Conservation (phyloP, 169 alveolate genomes). For the Eimeria zaria region DNA sequence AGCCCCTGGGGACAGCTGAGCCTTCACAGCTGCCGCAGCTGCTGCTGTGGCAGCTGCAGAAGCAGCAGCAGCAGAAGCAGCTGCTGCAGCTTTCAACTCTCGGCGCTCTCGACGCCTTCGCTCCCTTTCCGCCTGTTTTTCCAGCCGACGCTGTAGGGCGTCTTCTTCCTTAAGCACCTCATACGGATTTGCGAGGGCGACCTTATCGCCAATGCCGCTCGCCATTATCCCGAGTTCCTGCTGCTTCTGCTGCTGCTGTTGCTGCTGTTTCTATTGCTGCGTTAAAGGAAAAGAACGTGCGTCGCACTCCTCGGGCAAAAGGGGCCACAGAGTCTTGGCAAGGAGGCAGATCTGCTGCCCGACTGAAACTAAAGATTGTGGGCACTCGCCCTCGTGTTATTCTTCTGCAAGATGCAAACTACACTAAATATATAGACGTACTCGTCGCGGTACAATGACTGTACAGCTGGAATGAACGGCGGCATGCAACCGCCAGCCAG, state of each 20-base stretch:
- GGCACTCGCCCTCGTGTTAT: neutral
- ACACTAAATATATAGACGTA: neutral
- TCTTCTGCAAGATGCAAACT: neutral
- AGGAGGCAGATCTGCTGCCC: slow-evolving; percentile 18
- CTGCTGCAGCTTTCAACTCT: slow-evolving; percentile 53
- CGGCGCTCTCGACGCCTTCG: slow-evolving; percentile 47
- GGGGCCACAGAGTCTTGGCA: neutral
- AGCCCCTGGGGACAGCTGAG: slow-evolving; percentile 56
- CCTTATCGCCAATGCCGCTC: slow-evolving; percentile 73
- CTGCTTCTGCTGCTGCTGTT: slow-evolving; percentile 3
- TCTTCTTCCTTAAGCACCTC: slow-evolving; percentile 75
- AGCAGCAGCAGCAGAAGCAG: slow-evolving; percentile 59
- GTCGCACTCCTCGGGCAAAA: neutral
- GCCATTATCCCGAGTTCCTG: slow-evolving; percentile 34
- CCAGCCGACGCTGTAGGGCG: slow-evolving; percentile 61
- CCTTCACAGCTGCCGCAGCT: slow-evolving; percentile 61
- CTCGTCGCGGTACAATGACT: neutral
- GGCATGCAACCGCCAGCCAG: neutral
- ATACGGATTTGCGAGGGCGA: slow-evolving; percentile 70
- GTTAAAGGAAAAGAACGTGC: neutral
- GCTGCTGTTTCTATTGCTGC: slow-evolving; percentile 1
- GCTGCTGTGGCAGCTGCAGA: slow-evolving; percentile 65
- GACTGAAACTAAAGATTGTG: neutral
- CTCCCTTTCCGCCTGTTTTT: slow-evolving; percentile 61
- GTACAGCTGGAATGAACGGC: neutral